A percentile compares a stretch with the other conserved stretches of the same genome.
Conservation (phyloP, 768 basidiomycete species). For the Calvatia gigantea region DNA sequence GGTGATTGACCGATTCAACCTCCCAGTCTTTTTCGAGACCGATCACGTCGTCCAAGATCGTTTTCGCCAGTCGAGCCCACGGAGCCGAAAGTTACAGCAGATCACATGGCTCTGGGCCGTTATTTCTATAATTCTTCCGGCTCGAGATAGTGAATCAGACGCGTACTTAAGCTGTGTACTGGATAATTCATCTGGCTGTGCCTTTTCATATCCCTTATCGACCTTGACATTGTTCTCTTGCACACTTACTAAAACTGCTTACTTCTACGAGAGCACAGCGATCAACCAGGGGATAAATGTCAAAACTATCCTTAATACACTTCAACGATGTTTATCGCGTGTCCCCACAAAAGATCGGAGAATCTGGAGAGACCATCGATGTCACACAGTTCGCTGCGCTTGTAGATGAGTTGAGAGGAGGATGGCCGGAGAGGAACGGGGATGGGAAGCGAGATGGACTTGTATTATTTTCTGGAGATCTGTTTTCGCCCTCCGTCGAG, state of each 20-base stretch:
- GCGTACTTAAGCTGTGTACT: background rate
- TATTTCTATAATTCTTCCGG: background rate
- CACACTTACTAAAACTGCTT: background rate
- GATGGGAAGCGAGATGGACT: slow-evolving; percentile 65
- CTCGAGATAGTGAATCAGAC: background rate
- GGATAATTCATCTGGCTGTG: background rate
- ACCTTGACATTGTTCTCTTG: background rate
- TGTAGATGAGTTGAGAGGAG: slow-evolving; percentile 55
- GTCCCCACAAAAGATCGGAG: slow-evolving; percentile 62
- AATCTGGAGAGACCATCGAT: slow-evolving; percentile 64
- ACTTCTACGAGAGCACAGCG: background rate
- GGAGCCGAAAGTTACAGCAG: too few species aligned
- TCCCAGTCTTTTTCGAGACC: too few species aligned
- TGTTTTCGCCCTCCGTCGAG: slow-evolving; percentile 85
- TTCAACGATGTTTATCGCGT: slow-evolving; percentile 88
- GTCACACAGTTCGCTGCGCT: slow-evolving; percentile 83
- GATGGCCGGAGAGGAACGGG: slow-evolving; percentile 44
- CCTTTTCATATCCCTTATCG: background rate
- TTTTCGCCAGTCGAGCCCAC: too few species aligned
- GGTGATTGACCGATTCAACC: too few species aligned
- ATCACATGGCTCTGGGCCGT: background rate
- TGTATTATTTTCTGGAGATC: slow-evolving; percentile 83
- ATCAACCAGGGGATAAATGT: background rate
- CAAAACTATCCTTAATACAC: slow-evolving; percentile 47
- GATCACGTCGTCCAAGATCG: too few species aligned